These are phyloP conservation scores for Alternaria infectoria DNA, from an alignment of 2,329 filamentous ascomycete genomes.

Conservation along the genomic window DNA sequence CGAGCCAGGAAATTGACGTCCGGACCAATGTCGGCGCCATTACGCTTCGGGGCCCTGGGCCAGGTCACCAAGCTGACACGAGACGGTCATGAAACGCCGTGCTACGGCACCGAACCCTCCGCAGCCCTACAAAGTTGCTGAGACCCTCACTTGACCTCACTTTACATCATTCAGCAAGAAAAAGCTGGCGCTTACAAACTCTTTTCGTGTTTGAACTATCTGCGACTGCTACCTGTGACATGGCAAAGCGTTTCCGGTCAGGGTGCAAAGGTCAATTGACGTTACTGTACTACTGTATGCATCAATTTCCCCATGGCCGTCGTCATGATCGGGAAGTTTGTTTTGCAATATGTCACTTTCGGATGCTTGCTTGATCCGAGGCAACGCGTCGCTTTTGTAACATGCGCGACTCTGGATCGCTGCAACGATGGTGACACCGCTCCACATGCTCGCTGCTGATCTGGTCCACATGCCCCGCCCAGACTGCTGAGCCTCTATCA, in stretches of 20 bases:
- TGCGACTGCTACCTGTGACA: constrained; percentile 14
- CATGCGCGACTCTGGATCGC: background rate
- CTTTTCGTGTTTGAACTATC: constrained; percentile 11
- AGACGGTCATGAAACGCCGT: constrained; percentile 43
- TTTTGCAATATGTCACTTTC: constrained; percentile 4
- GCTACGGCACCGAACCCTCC: constrained; percentile 26
- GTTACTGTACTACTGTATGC: background rate
- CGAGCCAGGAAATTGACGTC: background rate
- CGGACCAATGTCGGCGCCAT: constrained; percentile 2
- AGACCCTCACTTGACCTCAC: constrained; percentile 10
- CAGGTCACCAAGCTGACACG: constrained; percentile 14
- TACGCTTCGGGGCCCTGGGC: constrained; percentile 10
- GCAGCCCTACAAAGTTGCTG: constrained; percentile 10
- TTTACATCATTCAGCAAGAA: constrained; percentile 19
- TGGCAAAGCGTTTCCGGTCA: constrained; percentile 18
- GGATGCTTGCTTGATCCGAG: background rate
- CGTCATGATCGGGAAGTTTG: background rate
- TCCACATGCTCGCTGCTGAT: background rate
- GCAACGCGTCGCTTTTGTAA: background rate
- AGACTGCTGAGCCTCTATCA: background rate
- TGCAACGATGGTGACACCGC: background rate
- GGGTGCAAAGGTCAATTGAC: constrained; percentile 5
- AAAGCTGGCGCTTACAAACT: constrained; percentile 17
- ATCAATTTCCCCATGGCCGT: background rate
- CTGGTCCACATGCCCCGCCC: background rate